These are phyloP conservation scores for Malassezia sp. DNA, from an alignment of 1,284 basidiomycete genomes.

Conservation along the genomic window DNA sequence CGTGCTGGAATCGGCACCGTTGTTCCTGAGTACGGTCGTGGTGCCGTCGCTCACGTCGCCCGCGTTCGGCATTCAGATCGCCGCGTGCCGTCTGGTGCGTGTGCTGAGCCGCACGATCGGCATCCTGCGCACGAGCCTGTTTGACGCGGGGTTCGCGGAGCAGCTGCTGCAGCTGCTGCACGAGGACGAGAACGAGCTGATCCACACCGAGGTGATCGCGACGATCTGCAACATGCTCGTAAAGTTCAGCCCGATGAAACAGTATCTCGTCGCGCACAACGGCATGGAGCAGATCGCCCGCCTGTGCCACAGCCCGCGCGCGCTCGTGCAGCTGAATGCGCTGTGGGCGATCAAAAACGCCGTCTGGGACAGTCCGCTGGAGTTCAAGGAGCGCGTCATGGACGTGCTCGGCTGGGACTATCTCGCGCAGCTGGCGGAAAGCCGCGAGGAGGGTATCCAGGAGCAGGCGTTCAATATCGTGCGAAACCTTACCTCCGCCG, in stretches of 20 bases:
- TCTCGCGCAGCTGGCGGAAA: conserved; percentile 9
- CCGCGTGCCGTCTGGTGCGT: conserved; percentile 31
- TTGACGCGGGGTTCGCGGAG: conserved; percentile 35
- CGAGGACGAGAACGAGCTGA: conserved; percentile 20
- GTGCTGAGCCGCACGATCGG: conserved; percentile 33
- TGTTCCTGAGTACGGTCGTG: conserved; percentile 26
- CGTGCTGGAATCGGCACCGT: conserved; percentile 26
- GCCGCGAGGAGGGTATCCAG: conserved; percentile 19
- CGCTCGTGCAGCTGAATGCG: conserved; percentile 23
- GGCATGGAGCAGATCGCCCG: conserved; percentile 25
- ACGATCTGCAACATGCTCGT: conserved; percentile 38
- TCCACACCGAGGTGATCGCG: conserved; percentile 31
- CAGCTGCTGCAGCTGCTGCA: conserved; percentile 28
- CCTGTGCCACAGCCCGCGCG: conserved; percentile 11
- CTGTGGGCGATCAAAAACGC: conserved; percentile 43
- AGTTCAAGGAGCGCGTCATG: conserved; percentile 24
- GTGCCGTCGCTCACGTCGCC: conserved; percentile 20
- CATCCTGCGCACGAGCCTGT: conserved; percentile 32
- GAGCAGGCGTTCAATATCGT: conserved; percentile 39
- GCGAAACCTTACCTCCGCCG: conserved; percentile 27
- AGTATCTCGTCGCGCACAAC: conserved; percentile 24
- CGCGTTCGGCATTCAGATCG: conserved; percentile 32
- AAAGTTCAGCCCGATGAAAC: conserved; percentile 39
- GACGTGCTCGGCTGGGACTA: conserved; percentile 18
- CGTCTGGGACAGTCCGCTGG: conserved; percentile 22